Conservation (phyloP, 176 grass and related monocot genomes). For the Rhipidocladum racemiflorum region DNA sequence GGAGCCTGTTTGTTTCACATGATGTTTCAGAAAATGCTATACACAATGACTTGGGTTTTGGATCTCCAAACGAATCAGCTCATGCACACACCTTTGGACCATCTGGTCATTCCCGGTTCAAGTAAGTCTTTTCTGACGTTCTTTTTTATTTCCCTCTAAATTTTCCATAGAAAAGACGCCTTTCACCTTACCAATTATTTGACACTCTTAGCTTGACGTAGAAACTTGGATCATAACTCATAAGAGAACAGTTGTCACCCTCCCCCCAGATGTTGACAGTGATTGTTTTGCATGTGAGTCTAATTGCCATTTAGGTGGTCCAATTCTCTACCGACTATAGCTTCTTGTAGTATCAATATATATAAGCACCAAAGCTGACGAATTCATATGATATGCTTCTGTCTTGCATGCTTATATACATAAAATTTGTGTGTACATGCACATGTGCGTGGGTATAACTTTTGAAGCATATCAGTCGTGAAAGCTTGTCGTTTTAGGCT, state of each 20-base stretch:
- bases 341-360: conserved; percentile 18
- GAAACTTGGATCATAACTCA: background rate
- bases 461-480: background rate
- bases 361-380: background rate
- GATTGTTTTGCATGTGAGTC: conserved; percentile 6
- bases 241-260: background rate
- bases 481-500: too few relatives aligned
- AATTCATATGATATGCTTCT: background rate
- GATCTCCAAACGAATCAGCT: conserved; percentile 45
- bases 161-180: background rate
- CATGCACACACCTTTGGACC: conserved; percentile 44
- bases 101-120: conserved; percentile 58
- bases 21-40: conserved; percentile 52
- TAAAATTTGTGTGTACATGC: background rate
- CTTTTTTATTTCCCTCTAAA: background rate
- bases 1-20: conserved; percentile 61
- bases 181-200: background rate
- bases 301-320: background rate
- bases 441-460: background rate
- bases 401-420: background rate
- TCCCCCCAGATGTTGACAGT: background rate
- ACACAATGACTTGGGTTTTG: conserved; percentile 29
- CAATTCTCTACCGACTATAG: background rate
- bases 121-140: conserved; percentile 51
- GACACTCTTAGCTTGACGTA: background rate